Evolutionary conservation across 23 red algal species (phyloP).

Genomic region (Gracilaria vermiculophylla): DNA sequence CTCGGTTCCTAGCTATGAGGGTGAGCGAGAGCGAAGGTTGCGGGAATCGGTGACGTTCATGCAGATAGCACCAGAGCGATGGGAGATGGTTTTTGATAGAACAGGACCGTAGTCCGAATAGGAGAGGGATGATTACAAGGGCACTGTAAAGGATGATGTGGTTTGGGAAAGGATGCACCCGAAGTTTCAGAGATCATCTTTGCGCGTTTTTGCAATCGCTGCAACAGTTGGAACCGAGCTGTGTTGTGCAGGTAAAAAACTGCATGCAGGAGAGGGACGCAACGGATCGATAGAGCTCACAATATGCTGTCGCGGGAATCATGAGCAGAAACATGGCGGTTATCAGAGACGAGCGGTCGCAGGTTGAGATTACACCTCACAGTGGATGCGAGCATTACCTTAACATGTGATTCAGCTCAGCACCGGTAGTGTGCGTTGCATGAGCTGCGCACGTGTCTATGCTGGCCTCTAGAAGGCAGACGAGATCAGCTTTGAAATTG

Average conservation of each 20-base stretch:
- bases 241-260: no score
- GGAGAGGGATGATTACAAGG: neutral
- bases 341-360: no score
- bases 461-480: neutral
- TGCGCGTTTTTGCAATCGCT: neutral
- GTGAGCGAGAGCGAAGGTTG: slow-evolving; percentile 56
- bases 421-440: neutral
- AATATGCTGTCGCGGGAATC: no score
- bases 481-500: no score
- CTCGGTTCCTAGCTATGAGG: slow-evolving; percentile 67
- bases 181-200: slow-evolving; percentile 7
- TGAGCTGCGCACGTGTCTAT: neutral
- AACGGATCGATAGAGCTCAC: no score
- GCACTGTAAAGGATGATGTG: neutral
- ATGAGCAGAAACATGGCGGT: no score
- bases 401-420: neutral
- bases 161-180: neutral
- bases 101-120: neutral
- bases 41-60: neutral
- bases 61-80: neutral
- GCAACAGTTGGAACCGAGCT: neutral
- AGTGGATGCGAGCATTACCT: no score
- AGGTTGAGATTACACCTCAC: no score
- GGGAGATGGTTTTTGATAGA: no score
- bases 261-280: no score